Conservation (phyloP, 192 early-diverging fungal genomes). For the Funneliformis geosporum region DNA sequence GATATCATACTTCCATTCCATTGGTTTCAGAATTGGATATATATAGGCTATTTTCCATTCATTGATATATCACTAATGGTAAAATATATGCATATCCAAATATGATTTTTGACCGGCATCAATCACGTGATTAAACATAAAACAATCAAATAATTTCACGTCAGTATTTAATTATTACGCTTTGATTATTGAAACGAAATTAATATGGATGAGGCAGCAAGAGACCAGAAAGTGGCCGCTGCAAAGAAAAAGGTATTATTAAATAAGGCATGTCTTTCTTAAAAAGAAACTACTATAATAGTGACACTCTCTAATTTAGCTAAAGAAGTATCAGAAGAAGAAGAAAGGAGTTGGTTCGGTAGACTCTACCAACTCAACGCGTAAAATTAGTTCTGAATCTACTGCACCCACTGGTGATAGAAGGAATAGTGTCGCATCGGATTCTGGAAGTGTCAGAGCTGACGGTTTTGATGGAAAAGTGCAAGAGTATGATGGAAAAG, state of each 20-base stretch:
- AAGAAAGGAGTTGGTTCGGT: constrained; percentile 24
- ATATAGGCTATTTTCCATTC: no score
- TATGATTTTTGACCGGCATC: no score
- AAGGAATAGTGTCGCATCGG: constrained; percentile 13
- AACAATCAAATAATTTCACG: no score
- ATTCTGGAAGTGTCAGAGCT: constrained; percentile 13
- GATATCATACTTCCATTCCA: no score
- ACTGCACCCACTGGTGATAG: not conserved
- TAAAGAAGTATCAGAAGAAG: constrained; percentile 31
- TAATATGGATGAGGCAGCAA: constrained; percentile 6
- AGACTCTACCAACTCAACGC: not conserved
- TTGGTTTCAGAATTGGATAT: no score
- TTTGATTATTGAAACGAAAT: not conserved
- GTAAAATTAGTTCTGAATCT: constrained; percentile 13
- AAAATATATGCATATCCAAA: no score
- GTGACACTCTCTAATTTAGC: not conserved
- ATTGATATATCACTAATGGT: no score
- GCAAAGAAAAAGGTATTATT: constrained; percentile 27
- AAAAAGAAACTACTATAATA: not conserved
- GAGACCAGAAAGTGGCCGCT: constrained; percentile 23
- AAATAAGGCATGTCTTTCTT: not conserved
- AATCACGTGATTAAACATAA: no score
- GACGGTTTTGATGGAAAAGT: not conserved
- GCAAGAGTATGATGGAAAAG: not conserved
- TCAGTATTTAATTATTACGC: no score